Evolutionary conservation across 2,329 filamentous ascomycete species (phyloP).

Genomic region (Phoma sp.): DNA sequence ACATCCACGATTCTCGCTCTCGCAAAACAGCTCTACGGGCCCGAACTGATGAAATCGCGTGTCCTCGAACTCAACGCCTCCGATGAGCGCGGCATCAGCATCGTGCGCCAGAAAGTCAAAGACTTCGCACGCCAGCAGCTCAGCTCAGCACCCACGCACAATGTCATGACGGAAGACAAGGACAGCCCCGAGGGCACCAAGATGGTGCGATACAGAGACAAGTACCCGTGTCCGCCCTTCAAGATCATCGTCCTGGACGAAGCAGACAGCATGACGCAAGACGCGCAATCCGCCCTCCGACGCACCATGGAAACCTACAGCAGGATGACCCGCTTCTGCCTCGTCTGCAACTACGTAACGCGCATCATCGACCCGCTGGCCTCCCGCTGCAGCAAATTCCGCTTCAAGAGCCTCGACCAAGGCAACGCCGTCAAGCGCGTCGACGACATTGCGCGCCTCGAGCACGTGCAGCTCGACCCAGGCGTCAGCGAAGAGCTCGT

Average conservation of each 20-base stretch:
- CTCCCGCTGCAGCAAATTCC: constrained; percentile 92
- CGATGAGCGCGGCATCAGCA: constrained; percentile 95
- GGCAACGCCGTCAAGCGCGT: constrained; percentile 80
- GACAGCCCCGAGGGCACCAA: constrained; percentile 32
- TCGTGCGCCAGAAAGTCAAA: constrained; percentile 97
- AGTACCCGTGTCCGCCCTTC: constrained; percentile 94
- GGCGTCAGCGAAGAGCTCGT: constrained; percentile 86
- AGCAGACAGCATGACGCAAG: constrained; percentile 98
- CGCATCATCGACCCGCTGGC: constrained; percentile 96
- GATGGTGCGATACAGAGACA: constrained; percentile 57
- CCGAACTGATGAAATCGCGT: constrained; percentile 87
- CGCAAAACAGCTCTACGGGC: constrained; percentile 95
- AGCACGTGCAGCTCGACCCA: constrained; percentile 76
- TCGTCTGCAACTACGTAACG: constrained; percentile 99
- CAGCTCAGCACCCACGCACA: constrained; percentile 74
- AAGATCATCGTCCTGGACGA: constrained; percentile 99
- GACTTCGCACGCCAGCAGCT: constrained; percentile 96
- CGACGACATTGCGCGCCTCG: constrained; percentile 79
- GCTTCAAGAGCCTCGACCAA: constrained; percentile 95
- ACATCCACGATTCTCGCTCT: constrained; percentile 97
- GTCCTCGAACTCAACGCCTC: constrained; percentile 99
- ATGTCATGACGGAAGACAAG: constrained; percentile 61
- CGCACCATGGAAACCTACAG: constrained; percentile 98
- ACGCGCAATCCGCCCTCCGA: constrained; percentile 89
- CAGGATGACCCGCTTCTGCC: constrained; percentile 94